Percentiles rank a stretch among this genome's conserved stretches.
Evolutionary conservation across 176 grass and related monocot species (phyloP).

Genomic region (Carex pumila): DNA sequence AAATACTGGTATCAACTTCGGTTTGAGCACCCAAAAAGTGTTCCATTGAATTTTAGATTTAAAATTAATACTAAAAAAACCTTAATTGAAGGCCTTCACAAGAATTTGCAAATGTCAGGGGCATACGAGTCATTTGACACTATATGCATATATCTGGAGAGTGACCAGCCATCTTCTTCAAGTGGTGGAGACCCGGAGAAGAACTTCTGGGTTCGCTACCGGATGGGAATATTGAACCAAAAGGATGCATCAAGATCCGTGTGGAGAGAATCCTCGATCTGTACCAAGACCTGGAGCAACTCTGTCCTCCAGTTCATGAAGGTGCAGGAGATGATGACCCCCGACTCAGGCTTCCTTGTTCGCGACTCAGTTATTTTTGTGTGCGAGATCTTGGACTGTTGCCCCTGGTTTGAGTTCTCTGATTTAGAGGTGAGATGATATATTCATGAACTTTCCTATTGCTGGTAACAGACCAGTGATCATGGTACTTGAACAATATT

Average conservation of each 20-base stretch:
- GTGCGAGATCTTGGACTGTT: conserved; percentile 96
- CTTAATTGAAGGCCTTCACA: neutral
- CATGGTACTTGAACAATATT: neutral
- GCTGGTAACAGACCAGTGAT: neutral
- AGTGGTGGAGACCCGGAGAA: conserved; percentile 72
- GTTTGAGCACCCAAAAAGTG: neutral
- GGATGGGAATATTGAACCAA: conserved; percentile 89
- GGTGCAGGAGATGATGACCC: conserved; percentile 75
- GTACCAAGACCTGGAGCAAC: conserved; percentile 99
- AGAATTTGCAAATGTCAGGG: conserved; percentile 36
- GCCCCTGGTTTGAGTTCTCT: conserved; percentile 98
- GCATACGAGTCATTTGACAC: conserved; percentile 94
- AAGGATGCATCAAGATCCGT: conserved; percentile 80
- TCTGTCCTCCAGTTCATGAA: conserved; percentile 99
- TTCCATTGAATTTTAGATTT: neutral
- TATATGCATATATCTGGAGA: conserved; percentile 98
- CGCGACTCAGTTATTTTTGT: conserved; percentile 76
- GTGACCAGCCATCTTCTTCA: conserved; percentile 60
- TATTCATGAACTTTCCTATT: neutral
- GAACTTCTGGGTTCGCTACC: conserved; percentile 97
- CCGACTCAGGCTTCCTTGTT: conserved; percentile 79
- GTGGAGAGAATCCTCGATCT: conserved; percentile 97
- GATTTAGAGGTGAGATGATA: conserved; percentile 85
- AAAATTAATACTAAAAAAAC: neutral
- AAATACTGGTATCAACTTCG: neutral